A percentile compares a stretch with the other conserved stretches of the same genome.
Evolutionary conservation across 805 yeast genomes (phyloP).

Genomic region (Lipomyces japonicus): DNA sequence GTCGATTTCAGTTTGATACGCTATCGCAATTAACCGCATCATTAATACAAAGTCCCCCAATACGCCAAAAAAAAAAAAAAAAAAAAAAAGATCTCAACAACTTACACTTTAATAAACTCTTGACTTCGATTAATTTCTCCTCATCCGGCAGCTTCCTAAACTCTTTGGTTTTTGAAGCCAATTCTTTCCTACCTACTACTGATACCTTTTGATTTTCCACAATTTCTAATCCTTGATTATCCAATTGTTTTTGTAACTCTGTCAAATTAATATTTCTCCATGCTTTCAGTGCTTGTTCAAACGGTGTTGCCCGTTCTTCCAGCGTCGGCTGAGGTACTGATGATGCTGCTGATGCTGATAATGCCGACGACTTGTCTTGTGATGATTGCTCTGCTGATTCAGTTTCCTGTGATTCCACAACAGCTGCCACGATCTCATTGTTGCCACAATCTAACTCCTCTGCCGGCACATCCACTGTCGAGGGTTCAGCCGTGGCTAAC

Average conservation of each 20-base stretch:
- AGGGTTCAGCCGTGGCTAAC: too few species aligned
- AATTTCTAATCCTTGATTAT: conserved; percentile 67
- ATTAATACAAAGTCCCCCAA: background rate
- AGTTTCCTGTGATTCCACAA: too few species aligned
- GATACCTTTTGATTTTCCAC: conserved; percentile 67
- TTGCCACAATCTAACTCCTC: too few species aligned
- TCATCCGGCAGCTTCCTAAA: conserved; percentile 69
- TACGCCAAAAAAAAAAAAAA: too few species aligned
- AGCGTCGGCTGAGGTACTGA: conserved; percentile 4
- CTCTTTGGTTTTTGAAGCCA: conserved; percentile 81
- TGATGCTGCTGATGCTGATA: background rate
- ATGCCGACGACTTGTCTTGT: background rate
- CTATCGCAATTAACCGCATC: conserved; percentile 37
- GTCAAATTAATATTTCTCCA: conserved; percentile 59
- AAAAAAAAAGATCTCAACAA: too few species aligned
- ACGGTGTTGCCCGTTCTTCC: conserved; percentile 24
- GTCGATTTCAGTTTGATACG: conserved; percentile 88
- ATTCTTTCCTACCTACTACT: conserved; percentile 63
- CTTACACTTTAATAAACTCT: conserved; percentile 53
- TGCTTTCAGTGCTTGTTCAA: conserved; percentile 29
- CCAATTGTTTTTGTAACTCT: conserved; percentile 65
- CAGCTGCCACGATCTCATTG: too few species aligned
- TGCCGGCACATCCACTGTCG: too few species aligned
- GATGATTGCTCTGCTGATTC: too few species aligned
- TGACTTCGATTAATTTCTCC: conserved; percentile 62